These are phyloP conservation scores for Lathyrus aphaca DNA, from an alignment of 306 rosid species.

Conservation along the genomic window DNA sequence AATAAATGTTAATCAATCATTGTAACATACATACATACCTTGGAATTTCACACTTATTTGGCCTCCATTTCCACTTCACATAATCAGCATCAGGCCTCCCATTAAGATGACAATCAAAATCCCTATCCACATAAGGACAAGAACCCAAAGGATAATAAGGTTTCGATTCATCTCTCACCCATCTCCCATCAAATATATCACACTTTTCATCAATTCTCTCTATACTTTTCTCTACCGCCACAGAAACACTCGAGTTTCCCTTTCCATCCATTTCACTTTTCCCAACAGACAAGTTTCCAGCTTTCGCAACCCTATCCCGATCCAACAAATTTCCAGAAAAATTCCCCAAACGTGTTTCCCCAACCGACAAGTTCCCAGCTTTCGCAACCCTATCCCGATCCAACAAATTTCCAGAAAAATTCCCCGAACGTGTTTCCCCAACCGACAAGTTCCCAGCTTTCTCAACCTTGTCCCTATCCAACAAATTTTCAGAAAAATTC, in stretches of 20 bases:
- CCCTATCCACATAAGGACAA: slow-evolving; percentile 77
- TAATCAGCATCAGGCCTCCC: slow-evolving; percentile 75
- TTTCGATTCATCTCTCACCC: slow-evolving; percentile 83
- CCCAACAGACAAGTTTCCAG: slow-evolving; percentile 42
- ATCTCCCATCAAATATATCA: slow-evolving; percentile 71
- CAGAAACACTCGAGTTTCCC: slow-evolving; percentile 36
- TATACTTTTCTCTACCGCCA: slow-evolving; percentile 4
- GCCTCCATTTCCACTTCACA: slow-evolving; percentile 94
- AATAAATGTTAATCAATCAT: background rate
- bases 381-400: too few species aligned
- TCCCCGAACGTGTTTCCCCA: slow-evolving; percentile 5
- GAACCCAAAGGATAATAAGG: slow-evolving; percentile 89
- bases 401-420: too few species aligned
- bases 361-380: too few species aligned
- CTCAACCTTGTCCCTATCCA: slow-evolving; percentile 27
- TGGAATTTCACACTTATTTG: slow-evolving; percentile 79
- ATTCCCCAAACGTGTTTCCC: slow-evolving; percentile 23
- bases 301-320: slow-evolving; percentile 30
- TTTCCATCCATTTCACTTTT: slow-evolving; percentile 24
- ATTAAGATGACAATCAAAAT: slow-evolving; percentile 80
- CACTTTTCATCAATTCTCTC: slow-evolving; percentile 49
- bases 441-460: slow-evolving; percentile 39
- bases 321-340: background rate
- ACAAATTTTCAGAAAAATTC: slow-evolving; percentile 19
- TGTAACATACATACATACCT: slow-evolving; percentile 52